Evolutionary conservation across 2,329 filamentous ascomycete genomes (phyloP).

Genomic region (Fusarium udum): DNA sequence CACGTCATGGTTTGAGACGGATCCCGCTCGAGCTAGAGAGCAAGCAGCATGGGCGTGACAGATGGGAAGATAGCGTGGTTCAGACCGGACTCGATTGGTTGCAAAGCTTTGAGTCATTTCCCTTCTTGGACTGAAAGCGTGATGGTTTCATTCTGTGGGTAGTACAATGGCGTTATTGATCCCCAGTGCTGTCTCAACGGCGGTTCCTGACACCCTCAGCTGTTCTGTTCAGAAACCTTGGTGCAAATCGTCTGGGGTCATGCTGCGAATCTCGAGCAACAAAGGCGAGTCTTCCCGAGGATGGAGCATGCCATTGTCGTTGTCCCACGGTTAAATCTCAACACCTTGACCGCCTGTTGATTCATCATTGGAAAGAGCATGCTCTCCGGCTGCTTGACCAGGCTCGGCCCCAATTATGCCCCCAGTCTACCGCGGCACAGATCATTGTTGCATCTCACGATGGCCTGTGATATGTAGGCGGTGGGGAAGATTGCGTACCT

Average conservation of each 20-base stretch:
- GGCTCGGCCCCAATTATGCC: constrained; percentile 27
- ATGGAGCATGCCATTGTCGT: constrained; percentile 1
- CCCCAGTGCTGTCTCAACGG: constrained; percentile 28
- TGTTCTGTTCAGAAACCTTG: not conserved
- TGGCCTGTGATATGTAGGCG: constrained; percentile 35
- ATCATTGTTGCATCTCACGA: constrained; percentile 39
- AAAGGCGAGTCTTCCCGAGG: constrained; percentile 2
- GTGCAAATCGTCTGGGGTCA: not conserved
- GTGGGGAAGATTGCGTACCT: constrained; percentile 30
- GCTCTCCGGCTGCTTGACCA: constrained; percentile 21
- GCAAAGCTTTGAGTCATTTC: not conserved
- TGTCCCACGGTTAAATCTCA: constrained; percentile 1
- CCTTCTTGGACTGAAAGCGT: not conserved
- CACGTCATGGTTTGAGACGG: constrained; percentile 45
- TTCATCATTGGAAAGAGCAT: constrained; percentile 12
- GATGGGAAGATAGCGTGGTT: constrained; percentile 37
- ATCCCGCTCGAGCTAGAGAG: constrained; percentile 31
- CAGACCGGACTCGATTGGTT: constrained; percentile 1
- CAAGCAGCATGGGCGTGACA: constrained; percentile 39
- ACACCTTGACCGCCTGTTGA: constrained; percentile 41
- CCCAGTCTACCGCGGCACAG: constrained; percentile 37
- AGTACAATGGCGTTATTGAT: constrained; percentile 38
- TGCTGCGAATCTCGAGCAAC: not conserved
- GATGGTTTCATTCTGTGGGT: constrained; percentile 20
- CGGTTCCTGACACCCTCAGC: constrained; percentile 27